These are phyloP conservation scores for Annulohypoxylon nitens DNA, from an alignment of 495 filamentous ascomycete species.

Conservation along the genomic window DNA sequence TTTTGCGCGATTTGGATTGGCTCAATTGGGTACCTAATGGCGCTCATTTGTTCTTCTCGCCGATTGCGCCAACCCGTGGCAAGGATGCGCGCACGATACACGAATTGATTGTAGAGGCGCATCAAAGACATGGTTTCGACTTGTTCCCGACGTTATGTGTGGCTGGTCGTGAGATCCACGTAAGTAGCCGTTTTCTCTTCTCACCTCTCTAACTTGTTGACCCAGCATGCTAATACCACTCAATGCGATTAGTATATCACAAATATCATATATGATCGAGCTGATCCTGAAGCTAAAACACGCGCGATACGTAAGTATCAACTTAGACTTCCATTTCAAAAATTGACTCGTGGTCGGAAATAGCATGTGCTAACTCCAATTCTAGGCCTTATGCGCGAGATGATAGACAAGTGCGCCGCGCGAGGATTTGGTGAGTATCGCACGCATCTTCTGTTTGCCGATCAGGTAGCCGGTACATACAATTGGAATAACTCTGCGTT, in stretches of 20 bases:
- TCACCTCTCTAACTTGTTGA: not conserved
- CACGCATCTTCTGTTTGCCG: constrained; percentile 64
- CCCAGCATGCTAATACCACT: not conserved
- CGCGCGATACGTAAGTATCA: constrained; percentile 10
- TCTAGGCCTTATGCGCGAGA: constrained; percentile 55
- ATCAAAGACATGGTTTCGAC: constrained; percentile 62
- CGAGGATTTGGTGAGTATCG: constrained; percentile 66
- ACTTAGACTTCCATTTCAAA: not conserved
- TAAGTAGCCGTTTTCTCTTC: not conserved
- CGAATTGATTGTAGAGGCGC: constrained; percentile 55
- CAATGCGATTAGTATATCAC: constrained; percentile 56
- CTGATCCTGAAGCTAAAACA: constrained; percentile 50
- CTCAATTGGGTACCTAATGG: constrained; percentile 70
- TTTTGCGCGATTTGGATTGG: constrained; percentile 66
- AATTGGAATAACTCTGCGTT: constrained; percentile 62
- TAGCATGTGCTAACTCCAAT: constrained; percentile 35
- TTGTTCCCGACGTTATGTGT: constrained; percentile 65
- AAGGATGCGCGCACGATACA: constrained; percentile 63
- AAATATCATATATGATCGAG: constrained; percentile 61
- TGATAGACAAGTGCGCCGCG: constrained; percentile 58
- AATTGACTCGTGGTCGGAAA: not conserved
- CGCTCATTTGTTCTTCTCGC: constrained; percentile 68
- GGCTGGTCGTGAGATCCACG: constrained; percentile 68
- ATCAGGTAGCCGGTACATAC: constrained; percentile 66
- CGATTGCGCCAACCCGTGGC: constrained; percentile 66